Conservation (phyloP, 2,329 filamentous ascomycete species). For the Thermomyces lanuginosus region DNA sequence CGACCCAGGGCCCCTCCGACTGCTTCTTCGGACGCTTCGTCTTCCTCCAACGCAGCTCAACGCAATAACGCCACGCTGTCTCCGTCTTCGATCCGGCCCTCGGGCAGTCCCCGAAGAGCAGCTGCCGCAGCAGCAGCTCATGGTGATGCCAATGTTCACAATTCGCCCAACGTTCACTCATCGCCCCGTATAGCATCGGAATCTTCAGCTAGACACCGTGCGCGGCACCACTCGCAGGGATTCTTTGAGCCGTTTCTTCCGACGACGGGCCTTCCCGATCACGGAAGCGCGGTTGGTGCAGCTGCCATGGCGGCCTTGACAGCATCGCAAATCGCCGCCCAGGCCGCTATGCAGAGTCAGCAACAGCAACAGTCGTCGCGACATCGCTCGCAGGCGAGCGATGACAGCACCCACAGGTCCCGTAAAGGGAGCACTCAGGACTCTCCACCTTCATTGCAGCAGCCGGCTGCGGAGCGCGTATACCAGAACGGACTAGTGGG, state of each 20-base stretch:
- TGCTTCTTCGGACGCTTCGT: conserved; percentile 9
- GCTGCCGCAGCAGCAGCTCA: too few species aligned
- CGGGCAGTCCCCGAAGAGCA: conserved; percentile 9
- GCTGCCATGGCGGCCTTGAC: conserved; percentile 32
- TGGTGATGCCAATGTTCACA: too few species aligned
- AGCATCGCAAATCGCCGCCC: conserved; percentile 48
- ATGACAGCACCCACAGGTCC: conserved; percentile 15
- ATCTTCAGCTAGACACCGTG: conserved; percentile 30
- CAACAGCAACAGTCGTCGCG: conserved; percentile 28
- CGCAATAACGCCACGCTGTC: conserved; percentile 21
- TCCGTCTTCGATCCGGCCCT: conserved; percentile 19
- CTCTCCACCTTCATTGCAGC: conserved; percentile 17
- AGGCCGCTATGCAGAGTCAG: conserved; percentile 43
- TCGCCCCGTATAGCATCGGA: too few species aligned
- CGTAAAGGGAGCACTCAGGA: conserved; percentile 17
- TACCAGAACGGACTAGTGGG: conserved; percentile 38
- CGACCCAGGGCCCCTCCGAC: conserved; percentile 15
- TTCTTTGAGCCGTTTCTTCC: conserved; percentile 52
- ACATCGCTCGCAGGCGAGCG: conserved; percentile 39
- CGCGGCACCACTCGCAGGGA: conserved; percentile 44
- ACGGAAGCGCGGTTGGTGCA: too few species aligned
- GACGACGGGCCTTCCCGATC: conserved; percentile 31
- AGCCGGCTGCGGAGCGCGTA: conserved; percentile 10
- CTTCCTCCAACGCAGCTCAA: too few species aligned
- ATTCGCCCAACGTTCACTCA: too few species aligned